phyloP scores from a whole-genome alignment of 192 early-diverging fungal genomes.

The Entomortierella beljakovae region DNA sequence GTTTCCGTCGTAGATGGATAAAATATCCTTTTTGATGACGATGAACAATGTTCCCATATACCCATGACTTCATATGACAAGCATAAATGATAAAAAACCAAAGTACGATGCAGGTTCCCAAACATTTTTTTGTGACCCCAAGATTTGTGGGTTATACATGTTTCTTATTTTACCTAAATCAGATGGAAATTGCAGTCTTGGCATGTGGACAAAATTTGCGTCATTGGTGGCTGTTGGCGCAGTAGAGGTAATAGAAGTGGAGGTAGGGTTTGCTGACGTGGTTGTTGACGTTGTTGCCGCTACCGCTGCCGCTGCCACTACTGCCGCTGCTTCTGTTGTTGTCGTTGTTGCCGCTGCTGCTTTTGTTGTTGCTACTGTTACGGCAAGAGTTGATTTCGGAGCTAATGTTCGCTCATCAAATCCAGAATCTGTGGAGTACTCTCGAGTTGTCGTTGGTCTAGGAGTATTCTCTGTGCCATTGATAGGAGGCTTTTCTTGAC shows the following conservation, averaged over 20 bases:
- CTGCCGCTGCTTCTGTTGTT: too few relatives aligned
- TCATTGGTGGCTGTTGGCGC: not conserved
- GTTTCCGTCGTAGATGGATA: too few relatives aligned
- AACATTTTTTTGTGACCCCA: too few relatives aligned
- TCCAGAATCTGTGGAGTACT: constrained; percentile 37
- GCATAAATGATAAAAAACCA: too few relatives aligned
- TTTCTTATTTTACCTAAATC: not conserved
- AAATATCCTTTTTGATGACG: too few relatives aligned
- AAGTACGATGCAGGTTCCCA: too few relatives aligned
- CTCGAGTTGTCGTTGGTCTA: constrained; percentile 15
- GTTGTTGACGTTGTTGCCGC: not conserved
- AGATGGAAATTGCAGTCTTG: not conserved
- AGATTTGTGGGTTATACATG: constrained; percentile 1
- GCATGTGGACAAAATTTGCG: constrained; percentile 2
- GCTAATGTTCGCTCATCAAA: constrained; percentile 25
- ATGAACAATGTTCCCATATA: too few relatives aligned
- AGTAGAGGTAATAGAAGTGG: not conserved
- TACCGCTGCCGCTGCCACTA: too few relatives aligned
- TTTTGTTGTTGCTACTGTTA: not conserved
- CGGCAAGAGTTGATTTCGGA: not conserved
- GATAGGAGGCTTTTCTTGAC: too few relatives aligned
- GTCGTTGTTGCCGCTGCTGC: not conserved
- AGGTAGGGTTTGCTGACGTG: not conserved
- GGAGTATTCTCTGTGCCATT: not conserved
- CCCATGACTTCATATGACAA: too few relatives aligned